Evolutionary conservation across 345 rosid species (phyloP), one percentile per base, ranked within the genome.

Genomic region (Arabis hirsuta): DNA sequence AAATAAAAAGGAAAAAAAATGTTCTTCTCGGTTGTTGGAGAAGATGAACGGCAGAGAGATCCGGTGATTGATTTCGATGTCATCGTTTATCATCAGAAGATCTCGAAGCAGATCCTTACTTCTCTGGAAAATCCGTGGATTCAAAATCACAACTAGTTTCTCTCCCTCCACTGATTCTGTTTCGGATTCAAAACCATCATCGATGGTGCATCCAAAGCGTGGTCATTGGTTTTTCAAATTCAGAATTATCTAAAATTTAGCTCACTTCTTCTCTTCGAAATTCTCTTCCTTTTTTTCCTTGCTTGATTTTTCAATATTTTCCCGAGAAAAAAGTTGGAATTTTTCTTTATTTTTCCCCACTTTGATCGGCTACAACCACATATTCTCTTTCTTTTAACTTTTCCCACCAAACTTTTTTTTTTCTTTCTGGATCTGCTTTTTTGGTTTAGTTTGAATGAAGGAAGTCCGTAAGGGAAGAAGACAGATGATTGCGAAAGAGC

Each of bases 181-280:
- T 16, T 16, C 16, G 16, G 16, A 16, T 16, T 16, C 16, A 16
- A 16, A 16, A 16, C 16, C 16, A 29, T 84, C 86, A 84, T 86
- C 85, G 74, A 92, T 88, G 96, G 83, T 52, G 77, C 47, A 80
- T 16, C 62, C 82, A 19, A 82, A 77, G 82, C 84, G 78, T 77
- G 13, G 85, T 77, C 81, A 82, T 29, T 84, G 90, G 80, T 88
- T 85, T 80, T 87, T 88, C 90, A 90, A 87, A 73, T 92, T 90
- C 74, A 88, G 96, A 79, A 52, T 14, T 58, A 64, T 71, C 8
- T 20, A 62, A 46, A 9, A 42, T 10, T 16, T 36, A 11, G 5
- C 13, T 43, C 60, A 51, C 53, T 69, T 51, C 53, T 69, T 52
- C 62, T 53, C 55, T 71, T 71, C 1, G 16, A 19, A 71, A 61